Evolutionary conservation across 495 filamentous ascomycete species (phyloP), one percentile per base, ranked within the genome.

Genomic region (Immersiella caudata): DNA sequence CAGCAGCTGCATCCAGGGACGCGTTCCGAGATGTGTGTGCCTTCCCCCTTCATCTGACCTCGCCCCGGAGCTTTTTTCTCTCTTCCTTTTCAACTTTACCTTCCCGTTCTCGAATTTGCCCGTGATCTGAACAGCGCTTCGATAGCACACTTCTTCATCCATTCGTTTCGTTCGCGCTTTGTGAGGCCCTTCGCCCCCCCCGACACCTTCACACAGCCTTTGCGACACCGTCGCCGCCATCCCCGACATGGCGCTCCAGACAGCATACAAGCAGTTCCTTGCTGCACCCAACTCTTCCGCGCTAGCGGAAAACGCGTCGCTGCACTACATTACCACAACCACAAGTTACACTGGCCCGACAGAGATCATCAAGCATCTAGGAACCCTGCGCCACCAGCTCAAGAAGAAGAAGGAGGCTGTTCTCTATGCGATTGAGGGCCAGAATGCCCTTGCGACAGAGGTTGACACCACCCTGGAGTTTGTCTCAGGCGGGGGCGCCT

Each of bases 321-420:
- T 96, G 73, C 88, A 94, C 81, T 99, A 98, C 82, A 91, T 98
- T 76, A 91, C 95, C 57, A 94, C 93, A n/a, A 88, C 92, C 33
- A 90, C 90, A 35, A 88, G 87, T 67, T 79, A 94, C 70, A 85
- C 86, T 60, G 86, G 89, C 62, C 68, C 89, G 24, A 83, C 88
- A 54, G 86, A 89, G 12, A 92, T 98, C 72, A 76, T 92, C 75
- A 91, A 89, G 78, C 94, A 98, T 78, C 76, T 97, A 62, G 79
- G 76, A 65, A 83, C 84, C 35, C 85, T 93, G 74, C 79, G 82
- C 25, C 86, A 84, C 66, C 83, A 90, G 73, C 76, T 93, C 62
- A 92, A 90, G 80, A 96, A 91, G 82, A 92, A 91, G 74, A 86
- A 87, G 62, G 87, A 97, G 76, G 86, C 89, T 40, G 75, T 92